phyloP scores from a whole-genome alignment of 768 basidiomycete species.

The Daedalea quercina region DNA sequence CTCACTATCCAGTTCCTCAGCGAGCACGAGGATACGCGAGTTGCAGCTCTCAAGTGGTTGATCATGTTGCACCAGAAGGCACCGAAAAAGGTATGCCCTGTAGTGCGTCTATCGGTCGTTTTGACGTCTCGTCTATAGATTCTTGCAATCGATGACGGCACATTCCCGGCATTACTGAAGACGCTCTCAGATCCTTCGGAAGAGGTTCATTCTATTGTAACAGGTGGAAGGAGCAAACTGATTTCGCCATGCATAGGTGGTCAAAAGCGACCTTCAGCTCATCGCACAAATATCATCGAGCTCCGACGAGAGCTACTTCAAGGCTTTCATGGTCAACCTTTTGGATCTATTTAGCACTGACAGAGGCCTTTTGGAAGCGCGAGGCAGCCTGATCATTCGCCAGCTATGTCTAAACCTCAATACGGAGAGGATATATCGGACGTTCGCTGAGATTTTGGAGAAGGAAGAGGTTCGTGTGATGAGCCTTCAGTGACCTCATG shows the following conservation, averaged over 20 bases:
- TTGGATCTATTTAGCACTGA: constrained; percentile 95
- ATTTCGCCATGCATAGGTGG: constrained; percentile 71
- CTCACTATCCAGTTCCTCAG: constrained; percentile 91
- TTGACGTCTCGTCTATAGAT: constrained; percentile 49
- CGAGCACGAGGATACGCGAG: constrained; percentile 94
- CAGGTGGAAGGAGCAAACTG: too few relatives aligned
- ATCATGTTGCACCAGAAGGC: constrained; percentile 98
- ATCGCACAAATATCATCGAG: constrained; percentile 95
- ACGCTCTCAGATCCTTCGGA: constrained; percentile 95
- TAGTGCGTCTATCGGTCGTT: background rate
- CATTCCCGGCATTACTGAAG: constrained; percentile 92
- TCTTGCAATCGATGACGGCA: constrained; percentile 92
- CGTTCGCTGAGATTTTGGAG: constrained; percentile 95
- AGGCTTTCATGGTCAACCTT: constrained; percentile 91
- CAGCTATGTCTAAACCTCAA: constrained; percentile 92
- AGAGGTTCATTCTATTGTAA: constrained; percentile 44
- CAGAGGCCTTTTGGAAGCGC: constrained; percentile 76
- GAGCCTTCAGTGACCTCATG: background rate
- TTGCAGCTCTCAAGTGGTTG: constrained; percentile 95
- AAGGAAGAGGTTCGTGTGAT: constrained; percentile 78
- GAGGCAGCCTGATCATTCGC: constrained; percentile 93
- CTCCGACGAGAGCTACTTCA: constrained; percentile 94
- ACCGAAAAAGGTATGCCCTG: constrained; percentile 69
- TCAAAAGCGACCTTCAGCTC: constrained; percentile 93
- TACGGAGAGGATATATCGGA: constrained; percentile 91